Base-by-base conservation (phyloP, 73 alveolate genomes). In the Uronychia binucleata region DNA sequence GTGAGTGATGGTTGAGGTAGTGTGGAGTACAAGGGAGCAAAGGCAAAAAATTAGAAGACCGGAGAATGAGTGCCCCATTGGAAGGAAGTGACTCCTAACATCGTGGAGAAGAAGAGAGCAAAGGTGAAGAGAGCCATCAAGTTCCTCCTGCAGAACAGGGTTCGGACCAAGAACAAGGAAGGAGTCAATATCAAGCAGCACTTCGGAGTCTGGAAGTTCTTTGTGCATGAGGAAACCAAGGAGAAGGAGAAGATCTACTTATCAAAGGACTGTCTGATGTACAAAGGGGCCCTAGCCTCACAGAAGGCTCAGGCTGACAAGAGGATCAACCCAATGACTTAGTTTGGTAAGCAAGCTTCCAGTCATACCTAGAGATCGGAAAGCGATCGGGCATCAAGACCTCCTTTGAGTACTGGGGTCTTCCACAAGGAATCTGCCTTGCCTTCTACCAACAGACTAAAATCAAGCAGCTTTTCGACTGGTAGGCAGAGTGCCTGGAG, bases 321-420 rank as follows among this genome's bases (percentile, higher is more conserved):
- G 19, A 34, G 30, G 1, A 75, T 75, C 58, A 57, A 75, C 57
- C 34, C 81, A 11, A 28, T 30, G 81, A 28, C 81, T 28, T 28
- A 28, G 1, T 75, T 29, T 30, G 81, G 34, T 14, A 25, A 28
- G 57, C 29, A 30, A 46, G n/a, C 19, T 46, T 11, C 67, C 19
- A 11, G 5, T 11, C 5, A 46, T 46, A 11, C n/a, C n/a, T 46
- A 46, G 67, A 26, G 28, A 79, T 82, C 33, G 89, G 83, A 34
- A 25, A 30, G 77, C 27, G 74, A 1, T 33, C 31, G 0, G 1
- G 33, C 26, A 74, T 74, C 74, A 31, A 59, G 31, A 76, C 59
- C 8, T 31, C 79, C 1, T 78, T 91, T 0, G 93, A 86, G 60
- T 91, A 91, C 57, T 91, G 96, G 93, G 96, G 96, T 0, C 60